phyloP scores from a whole-genome alignment of 148 eudicot species.

The Silene uniflora region DNA sequence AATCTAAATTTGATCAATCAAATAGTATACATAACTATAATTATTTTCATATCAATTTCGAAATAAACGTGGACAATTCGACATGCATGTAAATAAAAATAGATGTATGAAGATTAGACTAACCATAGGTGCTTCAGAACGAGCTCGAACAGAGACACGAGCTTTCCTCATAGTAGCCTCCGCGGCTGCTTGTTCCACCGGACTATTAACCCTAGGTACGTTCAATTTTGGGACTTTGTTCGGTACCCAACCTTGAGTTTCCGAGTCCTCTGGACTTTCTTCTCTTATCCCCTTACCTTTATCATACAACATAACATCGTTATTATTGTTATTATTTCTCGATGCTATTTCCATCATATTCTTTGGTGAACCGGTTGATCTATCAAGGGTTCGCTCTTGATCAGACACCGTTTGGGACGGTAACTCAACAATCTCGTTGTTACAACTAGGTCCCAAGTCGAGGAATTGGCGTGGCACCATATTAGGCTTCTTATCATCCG shows the following conservation, averaged over 20 bases:
- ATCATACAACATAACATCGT: conserved; percentile 18
- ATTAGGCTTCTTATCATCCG: conserved; percentile 31
- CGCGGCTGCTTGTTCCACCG: conserved; percentile 36
- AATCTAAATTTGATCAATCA: conserved; percentile 20
- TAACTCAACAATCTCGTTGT: conserved; percentile 23
- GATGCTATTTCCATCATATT: conserved; percentile 27
- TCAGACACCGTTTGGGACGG: conserved; percentile 55
- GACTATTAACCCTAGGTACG: conserved; percentile 15
- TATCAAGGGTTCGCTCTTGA: conserved; percentile 44
- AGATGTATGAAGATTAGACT: conserved; percentile 12
- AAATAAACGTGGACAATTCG: no score
- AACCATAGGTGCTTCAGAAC: conserved; percentile 81
- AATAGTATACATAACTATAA: not conserved
- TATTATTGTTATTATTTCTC: conserved; percentile 14
- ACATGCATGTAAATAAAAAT: no score
- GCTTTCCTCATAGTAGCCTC: conserved; percentile 91
- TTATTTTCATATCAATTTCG: no score
- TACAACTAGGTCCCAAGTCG: conserved; percentile 39
- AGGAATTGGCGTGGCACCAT: conserved; percentile 56
- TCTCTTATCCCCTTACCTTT: conserved; percentile 44
- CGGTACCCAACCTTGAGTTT: conserved; percentile 44
- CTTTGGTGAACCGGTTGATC: conserved; percentile 36
- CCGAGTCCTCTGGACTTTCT: conserved; percentile 48
- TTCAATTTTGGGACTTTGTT: conserved; percentile 53
- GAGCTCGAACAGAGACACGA: conserved; percentile 63